Base-by-base conservation (phyloP, 208 protist species). In the Spironucleus salmonicida region DNA sequence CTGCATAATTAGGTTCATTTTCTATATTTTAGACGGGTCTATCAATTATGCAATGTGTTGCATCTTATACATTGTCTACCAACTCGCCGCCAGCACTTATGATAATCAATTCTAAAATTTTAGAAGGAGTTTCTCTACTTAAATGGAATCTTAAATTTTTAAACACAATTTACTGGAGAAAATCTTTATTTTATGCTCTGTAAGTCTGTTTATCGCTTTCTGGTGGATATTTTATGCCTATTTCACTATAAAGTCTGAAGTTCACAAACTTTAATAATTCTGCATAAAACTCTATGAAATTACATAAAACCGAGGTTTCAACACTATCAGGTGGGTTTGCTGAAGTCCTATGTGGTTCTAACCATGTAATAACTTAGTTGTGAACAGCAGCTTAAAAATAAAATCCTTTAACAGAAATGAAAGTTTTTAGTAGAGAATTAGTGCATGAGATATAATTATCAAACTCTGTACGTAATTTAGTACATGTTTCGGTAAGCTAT, bases 391-490 rank as follows among this genome's bases (percentile, higher is more conserved):
- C 93, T 82, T 98, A 93, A 85, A 94, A 97, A 85, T 98, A 98
- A 81, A 95, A 91, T 39, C 90, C 94, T 82, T 98, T 97, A 82
- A 97, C 91, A 41, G 92, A 96, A 67, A 97, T 88, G 85, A 98
- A 98, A 49, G 84, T 87, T 80, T 95, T 95, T 34, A 84, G 85
- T 0, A 98, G 84, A 7, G 82, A 58, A 61, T 87, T 84, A 30
- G 89, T 87, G 30, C 75, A 76, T 0, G 85, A 66, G 1, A 96
- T 85, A 85, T 92, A 95, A 59, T 80, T 67, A 74, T 87, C 85
- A 85, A 89, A 95, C 66, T 89, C 82, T 11, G 82, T 57, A 49
- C 78, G 82, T 1, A 86, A 75, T 86, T 87, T 77, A 88, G 84
- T 30, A 85, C 92, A 81, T 66, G 87, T 45, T 85, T 80, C 23